A percentile compares a stretch with the other conserved stretches of the same genome.
These are phyloP conservation scores for Chrysanthemum makinoi DNA, from an alignment of 129 eudicot genomes.

Conservation along the genomic window DNA sequence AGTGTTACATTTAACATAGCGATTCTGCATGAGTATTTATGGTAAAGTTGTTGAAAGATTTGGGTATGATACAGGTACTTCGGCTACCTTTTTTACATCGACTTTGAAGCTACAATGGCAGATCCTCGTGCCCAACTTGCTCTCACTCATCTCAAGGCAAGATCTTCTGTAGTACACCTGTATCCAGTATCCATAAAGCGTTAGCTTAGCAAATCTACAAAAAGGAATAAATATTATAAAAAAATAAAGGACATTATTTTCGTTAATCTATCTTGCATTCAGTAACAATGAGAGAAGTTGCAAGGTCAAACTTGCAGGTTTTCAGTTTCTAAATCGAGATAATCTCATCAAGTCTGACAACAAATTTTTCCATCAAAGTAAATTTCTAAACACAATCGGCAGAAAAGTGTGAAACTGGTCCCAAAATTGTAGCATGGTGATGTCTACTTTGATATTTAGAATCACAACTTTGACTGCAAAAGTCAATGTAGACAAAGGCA, in stretches of 20 bases:
- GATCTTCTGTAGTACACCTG: neutral
- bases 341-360: neutral
- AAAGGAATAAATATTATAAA: neutral
- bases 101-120: conserved; percentile 12
- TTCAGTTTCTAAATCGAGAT: neutral
- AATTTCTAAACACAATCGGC: neutral
- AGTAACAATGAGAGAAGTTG: neutral
- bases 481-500: neutral
- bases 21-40: no score
- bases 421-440: neutral
- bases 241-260: neutral
- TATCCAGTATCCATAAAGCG: neutral
- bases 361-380: neutral
- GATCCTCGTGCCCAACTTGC: conserved; percentile 8
- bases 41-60: no score
- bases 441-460: neutral
- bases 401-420: neutral
- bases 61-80: neutral
- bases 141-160: neutral
- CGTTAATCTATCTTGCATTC: no score
- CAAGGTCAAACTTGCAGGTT: neutral
- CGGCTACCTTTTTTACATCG: neutral
- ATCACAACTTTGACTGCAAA: neutral
- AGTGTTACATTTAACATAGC: conserved; percentile 23
- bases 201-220: neutral